These are phyloP conservation scores for Aspergillus sp. DNA, from an alignment of 2,329 filamentous ascomycete species.

Conservation along the genomic window DNA sequence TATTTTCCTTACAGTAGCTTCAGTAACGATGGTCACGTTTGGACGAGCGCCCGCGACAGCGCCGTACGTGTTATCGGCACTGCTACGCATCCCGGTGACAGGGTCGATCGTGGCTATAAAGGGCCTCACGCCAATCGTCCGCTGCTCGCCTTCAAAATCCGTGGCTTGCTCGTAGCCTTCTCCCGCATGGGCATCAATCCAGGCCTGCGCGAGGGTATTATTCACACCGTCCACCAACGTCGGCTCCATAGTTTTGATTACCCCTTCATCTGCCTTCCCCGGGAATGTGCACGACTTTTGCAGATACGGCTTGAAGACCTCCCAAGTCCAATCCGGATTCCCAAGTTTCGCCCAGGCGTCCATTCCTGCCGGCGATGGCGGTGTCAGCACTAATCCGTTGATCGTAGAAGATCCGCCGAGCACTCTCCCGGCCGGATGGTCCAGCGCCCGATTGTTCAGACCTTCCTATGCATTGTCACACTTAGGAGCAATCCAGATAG, in stretches of 20 bases:
- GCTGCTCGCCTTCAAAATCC: neutral
- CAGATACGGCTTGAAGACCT: slow-evolving; percentile 15
- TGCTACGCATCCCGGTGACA: neutral
- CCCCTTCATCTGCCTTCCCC: neutral
- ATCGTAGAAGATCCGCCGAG: slow-evolving; percentile 4
- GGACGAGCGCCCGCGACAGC: neutral
- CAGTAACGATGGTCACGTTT: neutral
- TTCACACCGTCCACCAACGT: neutral
- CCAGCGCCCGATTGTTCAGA: neutral
- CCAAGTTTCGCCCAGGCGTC: slow-evolving; percentile 32
- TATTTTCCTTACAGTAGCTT: neutral
- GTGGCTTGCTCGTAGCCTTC: neutral
- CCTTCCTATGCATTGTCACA: neutral
- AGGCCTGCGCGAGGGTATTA: neutral
- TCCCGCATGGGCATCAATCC: neutral
- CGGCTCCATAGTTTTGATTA: neutral
- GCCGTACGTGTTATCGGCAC: neutral
- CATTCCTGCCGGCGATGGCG: slow-evolving; percentile 43
- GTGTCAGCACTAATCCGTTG: slow-evolving; percentile 22
- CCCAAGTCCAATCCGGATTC: slow-evolving; percentile 20
- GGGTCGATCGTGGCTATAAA: neutral
- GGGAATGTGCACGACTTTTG: neutral
- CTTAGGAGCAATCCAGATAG: neutral
- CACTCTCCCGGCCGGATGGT: slow-evolving; percentile 1
- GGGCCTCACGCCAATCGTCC: neutral